phyloP scores from a whole-genome alignment of 805 yeast genomes.

The Metschnikowia henanensis region DNA sequence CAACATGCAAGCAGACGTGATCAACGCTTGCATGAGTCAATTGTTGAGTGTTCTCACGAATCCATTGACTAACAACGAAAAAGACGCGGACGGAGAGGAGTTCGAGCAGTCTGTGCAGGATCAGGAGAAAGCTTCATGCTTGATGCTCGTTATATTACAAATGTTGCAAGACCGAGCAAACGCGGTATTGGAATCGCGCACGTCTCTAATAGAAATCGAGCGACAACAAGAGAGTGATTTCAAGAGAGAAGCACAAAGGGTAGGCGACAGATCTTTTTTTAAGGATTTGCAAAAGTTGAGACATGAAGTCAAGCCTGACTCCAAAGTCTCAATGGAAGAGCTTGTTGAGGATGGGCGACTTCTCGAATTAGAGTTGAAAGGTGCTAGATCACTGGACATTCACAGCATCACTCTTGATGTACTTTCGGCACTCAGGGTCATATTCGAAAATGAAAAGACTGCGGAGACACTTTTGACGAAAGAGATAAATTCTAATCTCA shows the following conservation, averaged over 20 bases:
- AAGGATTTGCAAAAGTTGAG: constrained; percentile 21
- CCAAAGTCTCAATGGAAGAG: constrained; percentile 36
- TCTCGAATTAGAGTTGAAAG: constrained; percentile 24
- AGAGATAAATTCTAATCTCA: constrained; percentile 51
- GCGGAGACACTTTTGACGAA: constrained; percentile 41
- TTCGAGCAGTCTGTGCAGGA: constrained; percentile 71
- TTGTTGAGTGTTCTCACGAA: constrained; percentile 43
- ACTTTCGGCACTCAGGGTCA: constrained; percentile 21
- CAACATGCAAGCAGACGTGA: constrained; percentile 49
- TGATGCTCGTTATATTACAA: constrained; percentile 54
- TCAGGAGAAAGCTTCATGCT: constrained; percentile 68
- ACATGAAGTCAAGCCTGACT: constrained; percentile 27
- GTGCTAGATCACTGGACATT: constrained; percentile 19
- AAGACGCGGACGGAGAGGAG: constrained; percentile 68
- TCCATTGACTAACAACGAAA: constrained; percentile 47
- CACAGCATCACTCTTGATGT: constrained; percentile 19
- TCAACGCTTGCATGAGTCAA: constrained; percentile 53
- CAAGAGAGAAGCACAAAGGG: constrained; percentile 24
- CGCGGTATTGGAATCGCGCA: constrained; percentile 10
- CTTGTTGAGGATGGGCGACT: constrained; percentile 20
- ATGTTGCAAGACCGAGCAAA: constrained; percentile 39
- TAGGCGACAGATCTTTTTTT: constrained; percentile 28
- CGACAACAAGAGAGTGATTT: constrained; percentile 19
- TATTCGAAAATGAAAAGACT: constrained; percentile 44
- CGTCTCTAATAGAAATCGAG: constrained; percentile 9